Conservation (phyloP, 345 rosid genomes). For the Salix purpurea region DNA sequence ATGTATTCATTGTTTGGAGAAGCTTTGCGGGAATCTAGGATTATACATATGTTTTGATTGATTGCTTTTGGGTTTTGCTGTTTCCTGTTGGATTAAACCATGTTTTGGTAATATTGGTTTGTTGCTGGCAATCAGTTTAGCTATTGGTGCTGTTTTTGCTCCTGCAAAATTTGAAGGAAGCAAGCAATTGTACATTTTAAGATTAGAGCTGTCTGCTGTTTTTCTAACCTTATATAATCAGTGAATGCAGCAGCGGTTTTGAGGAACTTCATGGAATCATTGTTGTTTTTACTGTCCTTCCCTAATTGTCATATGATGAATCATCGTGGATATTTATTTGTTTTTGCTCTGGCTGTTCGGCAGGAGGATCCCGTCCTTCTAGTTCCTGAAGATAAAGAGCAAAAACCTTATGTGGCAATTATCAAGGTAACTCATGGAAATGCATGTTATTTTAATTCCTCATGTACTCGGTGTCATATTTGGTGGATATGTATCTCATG, state of each 20-base stretch:
- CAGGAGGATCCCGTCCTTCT: conserved; percentile 98
- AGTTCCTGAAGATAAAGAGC: conserved; percentile 70
- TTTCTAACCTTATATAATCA: background rate
- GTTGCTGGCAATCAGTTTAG: no score
- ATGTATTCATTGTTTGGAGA: no score
- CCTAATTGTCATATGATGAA: background rate
- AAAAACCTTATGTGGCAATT: conserved; percentile 95
- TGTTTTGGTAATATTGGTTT: no score
- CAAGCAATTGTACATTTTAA: no score
- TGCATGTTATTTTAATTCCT: background rate
- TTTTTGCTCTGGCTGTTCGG: conserved; percentile 10
- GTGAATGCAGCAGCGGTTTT: background rate
- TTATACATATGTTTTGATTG: no score
- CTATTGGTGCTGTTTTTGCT: no score
- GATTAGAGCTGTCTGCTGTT: background rate
- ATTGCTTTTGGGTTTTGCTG: no score
- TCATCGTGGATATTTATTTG: background rate
- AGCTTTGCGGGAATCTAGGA: no score
- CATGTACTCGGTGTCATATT: background rate
- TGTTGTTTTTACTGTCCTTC: background rate
- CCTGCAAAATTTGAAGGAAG: no score
- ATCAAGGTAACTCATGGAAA: conserved; percentile 63
- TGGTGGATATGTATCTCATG: background rate
- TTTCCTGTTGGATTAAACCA: no score
- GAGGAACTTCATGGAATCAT: background rate